Base-by-base conservation (phyloP, 2,329 filamentous ascomycete species). In the Penicillium sp. region DNA sequence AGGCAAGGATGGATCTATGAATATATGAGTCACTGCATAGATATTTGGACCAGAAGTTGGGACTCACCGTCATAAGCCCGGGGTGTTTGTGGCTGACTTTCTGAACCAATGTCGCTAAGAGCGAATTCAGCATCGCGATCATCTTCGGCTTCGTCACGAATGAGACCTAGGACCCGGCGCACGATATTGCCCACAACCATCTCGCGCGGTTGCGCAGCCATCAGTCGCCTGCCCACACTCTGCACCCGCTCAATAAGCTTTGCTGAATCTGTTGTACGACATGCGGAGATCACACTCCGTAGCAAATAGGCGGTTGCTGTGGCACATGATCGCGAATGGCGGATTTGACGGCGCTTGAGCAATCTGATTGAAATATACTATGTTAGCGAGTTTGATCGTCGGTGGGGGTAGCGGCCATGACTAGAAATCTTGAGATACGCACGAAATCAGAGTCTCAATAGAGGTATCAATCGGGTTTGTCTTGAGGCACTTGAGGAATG, bases 111-210 rank as follows among this genome's bases (percentile, higher is more conserved):
- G 65, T 90, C 88, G 71, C 84, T 87, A 53, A 81, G 71, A 49
- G 75, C 76, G 57, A 87, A 79, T 40, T 82, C 84, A 48, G 78
- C 86, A 59, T 90, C 90, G 57, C 87, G 81, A 65, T 91, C 88
- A 67, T 95, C 91, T 66, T 90, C 88, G 39, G 90, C 89, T 69
- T 97, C 92, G 70, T 97, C 92, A 50, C 94, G 87, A 63, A 99
- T 94, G 62, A 99, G 82, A 43, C 92, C 90, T 38, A 99, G 80
- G 2, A 97, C 90, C 60, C 94, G 87, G 59, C 92, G 87, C 46
- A 97, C 91, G 65, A 99, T 92, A 70, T 99, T 99, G 51, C 92
- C 93, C 44, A 97, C 91, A 5, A 92, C 91, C 66, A 96, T 87
- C 77, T 97, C 94, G 59, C 89, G 85, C 16, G 93, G 93, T 68